Evolutionary conservation across 345 rosid genomes (phyloP).

Genomic region (Aegle marmelos): DNA sequence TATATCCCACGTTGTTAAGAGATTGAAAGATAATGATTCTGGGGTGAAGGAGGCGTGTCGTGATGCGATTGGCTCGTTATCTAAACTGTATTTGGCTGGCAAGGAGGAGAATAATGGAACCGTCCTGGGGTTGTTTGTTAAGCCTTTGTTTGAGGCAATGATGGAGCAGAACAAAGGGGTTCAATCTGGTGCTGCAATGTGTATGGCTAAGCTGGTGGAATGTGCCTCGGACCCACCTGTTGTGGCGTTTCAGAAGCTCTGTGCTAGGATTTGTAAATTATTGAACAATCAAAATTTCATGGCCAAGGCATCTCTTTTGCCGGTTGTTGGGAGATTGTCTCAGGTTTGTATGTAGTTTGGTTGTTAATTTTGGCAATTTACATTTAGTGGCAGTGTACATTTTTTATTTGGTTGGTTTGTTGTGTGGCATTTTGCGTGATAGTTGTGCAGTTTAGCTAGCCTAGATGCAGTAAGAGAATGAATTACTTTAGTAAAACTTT

Average conservation of each 20-base stretch:
- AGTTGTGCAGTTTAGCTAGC: background rate
- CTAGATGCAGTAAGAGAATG: background rate
- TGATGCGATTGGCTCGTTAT: conserved; percentile 73
- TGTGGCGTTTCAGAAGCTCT: conserved; percentile 73
- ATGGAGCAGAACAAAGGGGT: conserved; percentile 92
- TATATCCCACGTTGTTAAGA: conserved; percentile 64
- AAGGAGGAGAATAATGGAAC: conserved; percentile 32
- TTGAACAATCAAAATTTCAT: conserved; percentile 74
- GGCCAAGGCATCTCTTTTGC: conserved; percentile 81
- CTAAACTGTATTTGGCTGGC: conserved; percentile 66
- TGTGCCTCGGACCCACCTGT: conserved; percentile 58
- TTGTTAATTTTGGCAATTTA: conserved; percentile 2
- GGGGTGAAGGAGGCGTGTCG: conserved; percentile 92
- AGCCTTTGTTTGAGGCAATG: conserved; percentile 95
- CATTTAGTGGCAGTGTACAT: background rate
- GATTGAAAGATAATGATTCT: conserved; percentile 85
- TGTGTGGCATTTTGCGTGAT: background rate
- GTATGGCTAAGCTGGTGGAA: conserved; percentile 93
- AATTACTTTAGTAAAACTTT: background rate
- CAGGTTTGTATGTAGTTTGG: conserved; percentile 53
- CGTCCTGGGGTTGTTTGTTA: conserved; percentile 69
- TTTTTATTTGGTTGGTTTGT: background rate
- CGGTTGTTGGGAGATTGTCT: conserved; percentile 71
- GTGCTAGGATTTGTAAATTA: conserved; percentile 87
- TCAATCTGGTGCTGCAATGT: conserved; percentile 84